Evolutionary conservation across 1,139 yeast species (phyloP).

Genomic region (Yamadazyma oceani): DNA sequence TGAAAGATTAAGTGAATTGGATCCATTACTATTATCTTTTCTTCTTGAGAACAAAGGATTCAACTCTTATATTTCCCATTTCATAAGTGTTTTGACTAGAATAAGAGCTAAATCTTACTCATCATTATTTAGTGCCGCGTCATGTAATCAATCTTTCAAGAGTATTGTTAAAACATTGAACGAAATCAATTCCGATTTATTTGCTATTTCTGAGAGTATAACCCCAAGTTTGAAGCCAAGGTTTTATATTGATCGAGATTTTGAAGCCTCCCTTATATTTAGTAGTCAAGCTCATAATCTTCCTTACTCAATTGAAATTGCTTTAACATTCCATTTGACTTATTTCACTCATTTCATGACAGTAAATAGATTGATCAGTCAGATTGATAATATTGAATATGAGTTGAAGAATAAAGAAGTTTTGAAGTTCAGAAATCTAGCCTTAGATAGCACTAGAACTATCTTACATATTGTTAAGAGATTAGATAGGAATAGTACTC

Average conservation of each 20-base stretch:
- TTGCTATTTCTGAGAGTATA: slow-evolving; percentile 16
- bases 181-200: slow-evolving; percentile 23
- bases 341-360: slow-evolving; percentile 37
- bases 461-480: slow-evolving; percentile 27
- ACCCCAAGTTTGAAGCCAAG: slow-evolving; percentile 21
- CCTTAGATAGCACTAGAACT: slow-evolving; percentile 37
- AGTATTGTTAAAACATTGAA: slow-evolving; percentile 19
- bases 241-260: slow-evolving; percentile 27
- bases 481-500: slow-evolving; percentile 20
- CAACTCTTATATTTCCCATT: slow-evolving; percentile 9
- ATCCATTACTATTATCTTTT: slow-evolving; percentile 10
- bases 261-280: slow-evolving; percentile 11
- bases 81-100: slow-evolving; percentile 20
- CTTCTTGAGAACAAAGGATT: slow-evolving; percentile 11
- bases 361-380: slow-evolving; percentile 28
- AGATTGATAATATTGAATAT: slow-evolving; percentile 17
- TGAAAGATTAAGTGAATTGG: slow-evolving; percentile 7
- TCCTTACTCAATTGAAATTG: slow-evolving; percentile 15
- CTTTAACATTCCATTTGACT: slow-evolving; percentile 27
- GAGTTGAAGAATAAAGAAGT: slow-evolving; percentile 18
- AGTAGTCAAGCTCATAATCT: slow-evolving; percentile 5
- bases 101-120: slow-evolving; percentile 31
- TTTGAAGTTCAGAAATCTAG: slow-evolving; percentile 25
- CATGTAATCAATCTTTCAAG: slow-evolving; percentile 19
- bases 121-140: slow-evolving; percentile 29